Evolutionary conservation across 345 rosid genomes (phyloP).

Genomic region (Lepidium didymum): DNA sequence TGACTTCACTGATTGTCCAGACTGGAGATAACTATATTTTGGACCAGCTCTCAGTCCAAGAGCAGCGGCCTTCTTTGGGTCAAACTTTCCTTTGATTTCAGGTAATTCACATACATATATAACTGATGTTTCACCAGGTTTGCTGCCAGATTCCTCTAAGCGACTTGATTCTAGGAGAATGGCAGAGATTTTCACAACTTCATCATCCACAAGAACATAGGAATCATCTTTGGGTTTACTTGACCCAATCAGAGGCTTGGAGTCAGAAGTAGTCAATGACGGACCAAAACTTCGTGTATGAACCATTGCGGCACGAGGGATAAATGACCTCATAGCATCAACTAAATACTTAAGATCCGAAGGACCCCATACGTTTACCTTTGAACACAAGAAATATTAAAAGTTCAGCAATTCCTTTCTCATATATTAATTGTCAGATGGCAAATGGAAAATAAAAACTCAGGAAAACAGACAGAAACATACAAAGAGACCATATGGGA

Average conservation of each 20-base stretch:
- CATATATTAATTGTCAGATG: neutral
- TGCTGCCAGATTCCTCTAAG: constrained; percentile 33
- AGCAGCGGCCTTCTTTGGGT: constrained; percentile 71
- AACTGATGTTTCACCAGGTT: constrained; percentile 80
- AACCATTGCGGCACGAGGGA: constrained; percentile 97
- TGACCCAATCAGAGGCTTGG: constrained; percentile 28
- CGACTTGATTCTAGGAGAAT: constrained; percentile 43
- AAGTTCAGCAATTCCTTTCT: constrained; percentile 1
- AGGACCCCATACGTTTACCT: constrained; percentile 98
- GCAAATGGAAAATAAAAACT: constrained; percentile 1
- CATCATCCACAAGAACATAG: constrained; percentile 65
- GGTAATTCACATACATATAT: constrained; percentile 83
- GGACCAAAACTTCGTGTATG: constrained; percentile 84
- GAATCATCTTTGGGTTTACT: constrained; percentile 38
- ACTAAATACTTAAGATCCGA: constrained; percentile 87
- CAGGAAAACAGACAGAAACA: constrained; percentile 5
- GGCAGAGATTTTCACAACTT: constrained; percentile 87
- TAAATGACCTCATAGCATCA: constrained; percentile 92
- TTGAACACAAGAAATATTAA: constrained; percentile 7
- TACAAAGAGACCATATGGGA: constrained; percentile 20
- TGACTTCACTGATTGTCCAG: constrained; percentile 82
- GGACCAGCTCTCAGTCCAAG: constrained; percentile 88
- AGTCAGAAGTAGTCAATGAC: constrained; percentile 29
- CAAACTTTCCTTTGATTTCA: constrained; percentile 83
- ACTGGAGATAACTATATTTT: constrained; percentile 68